Conservation (phyloP, 805 yeast species). For the Clavispora asparagi region DNA sequence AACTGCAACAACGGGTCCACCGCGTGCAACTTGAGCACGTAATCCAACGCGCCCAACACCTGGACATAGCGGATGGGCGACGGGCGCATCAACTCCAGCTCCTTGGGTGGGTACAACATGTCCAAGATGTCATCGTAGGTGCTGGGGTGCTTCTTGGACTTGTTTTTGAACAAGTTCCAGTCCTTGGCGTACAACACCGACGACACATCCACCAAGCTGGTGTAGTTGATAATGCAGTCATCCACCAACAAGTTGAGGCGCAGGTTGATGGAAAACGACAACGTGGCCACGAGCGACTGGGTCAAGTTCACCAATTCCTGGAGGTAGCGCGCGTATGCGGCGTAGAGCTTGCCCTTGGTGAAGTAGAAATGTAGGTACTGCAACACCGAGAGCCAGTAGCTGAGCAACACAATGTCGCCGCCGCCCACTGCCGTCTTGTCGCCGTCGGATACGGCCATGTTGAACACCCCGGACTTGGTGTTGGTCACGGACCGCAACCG, state of each 20-base stretch:
- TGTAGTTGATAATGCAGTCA: constrained; percentile 66
- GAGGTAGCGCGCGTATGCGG: constrained; percentile 49
- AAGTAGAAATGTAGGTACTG: constrained; percentile 76
- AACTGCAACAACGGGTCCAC: constrained; percentile 74
- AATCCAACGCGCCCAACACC: constrained; percentile 80
- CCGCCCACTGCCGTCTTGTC: constrained; percentile 22
- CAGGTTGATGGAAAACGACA: constrained; percentile 60
- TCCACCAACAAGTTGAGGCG: constrained; percentile 55
- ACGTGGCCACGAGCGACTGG: constrained; percentile 60
- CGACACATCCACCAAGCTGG: constrained; percentile 77
- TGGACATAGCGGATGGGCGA: constrained; percentile 85
- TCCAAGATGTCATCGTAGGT: constrained; percentile 70
- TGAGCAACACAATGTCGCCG: constrained; percentile 64
- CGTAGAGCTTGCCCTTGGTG: constrained; percentile 55
- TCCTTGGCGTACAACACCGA: constrained; percentile 70
- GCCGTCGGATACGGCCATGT: constrained; percentile 27
- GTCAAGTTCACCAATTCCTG: constrained; percentile 52
- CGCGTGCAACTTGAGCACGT: constrained; percentile 76
- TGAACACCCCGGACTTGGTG: constrained; percentile 55
- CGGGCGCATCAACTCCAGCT: constrained; percentile 74
- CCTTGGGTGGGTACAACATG: constrained; percentile 81
- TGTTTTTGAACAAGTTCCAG: constrained; percentile 49
- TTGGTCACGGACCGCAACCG: constrained; percentile 57
- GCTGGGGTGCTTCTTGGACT: constrained; percentile 36
- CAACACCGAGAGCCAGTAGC: constrained; percentile 85